A percentile compares a stretch with the other conserved stretches of the same genome.
phyloP scores from a whole-genome alignment of 331 rosid species.

The Pyrus hybrid region DNA sequence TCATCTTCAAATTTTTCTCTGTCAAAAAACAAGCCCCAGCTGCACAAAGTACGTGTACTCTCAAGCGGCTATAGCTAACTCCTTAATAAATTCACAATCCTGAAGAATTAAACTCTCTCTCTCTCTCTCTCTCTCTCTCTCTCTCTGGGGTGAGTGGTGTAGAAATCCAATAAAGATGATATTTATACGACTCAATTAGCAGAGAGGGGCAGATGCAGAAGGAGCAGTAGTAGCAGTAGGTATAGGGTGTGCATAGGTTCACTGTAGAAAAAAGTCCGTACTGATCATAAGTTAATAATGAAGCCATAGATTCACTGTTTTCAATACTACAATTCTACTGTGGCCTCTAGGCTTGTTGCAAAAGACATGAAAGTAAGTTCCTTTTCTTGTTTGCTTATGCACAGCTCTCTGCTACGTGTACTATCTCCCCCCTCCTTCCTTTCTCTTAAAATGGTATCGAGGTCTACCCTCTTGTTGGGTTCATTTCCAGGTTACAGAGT shows the following conservation, averaged over 20 bases:
- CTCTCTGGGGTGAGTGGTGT: background rate
- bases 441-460: background rate
- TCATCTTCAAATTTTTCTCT: background rate
- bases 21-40: background rate
- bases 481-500: slow-evolving; percentile 1
- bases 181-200: background rate
- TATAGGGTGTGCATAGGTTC: background rate
- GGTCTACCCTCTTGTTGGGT: background rate
- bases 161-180: slow-evolving; percentile 27
- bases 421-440: background rate
- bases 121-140: too few relatives aligned
- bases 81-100: background rate
- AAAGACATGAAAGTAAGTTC: slow-evolving; percentile 2
- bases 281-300: background rate
- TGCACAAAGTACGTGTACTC: too few relatives aligned
- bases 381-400: slow-evolving; percentile 8
- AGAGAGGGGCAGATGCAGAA: background rate
- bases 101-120: background rate
- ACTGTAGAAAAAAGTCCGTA: background rate
- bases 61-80: background rate
- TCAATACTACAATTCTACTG: background rate
- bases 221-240: background rate
- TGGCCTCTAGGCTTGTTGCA: slow-evolving; percentile 5
- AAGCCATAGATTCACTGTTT: background rate
- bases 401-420: slow-evolving; percentile 15